Percentiles rank a stretch among this genome's conserved stretches.
Conservation (phyloP, 768 basidiomycete species). For the Cystobasidium tubakii region DNA sequence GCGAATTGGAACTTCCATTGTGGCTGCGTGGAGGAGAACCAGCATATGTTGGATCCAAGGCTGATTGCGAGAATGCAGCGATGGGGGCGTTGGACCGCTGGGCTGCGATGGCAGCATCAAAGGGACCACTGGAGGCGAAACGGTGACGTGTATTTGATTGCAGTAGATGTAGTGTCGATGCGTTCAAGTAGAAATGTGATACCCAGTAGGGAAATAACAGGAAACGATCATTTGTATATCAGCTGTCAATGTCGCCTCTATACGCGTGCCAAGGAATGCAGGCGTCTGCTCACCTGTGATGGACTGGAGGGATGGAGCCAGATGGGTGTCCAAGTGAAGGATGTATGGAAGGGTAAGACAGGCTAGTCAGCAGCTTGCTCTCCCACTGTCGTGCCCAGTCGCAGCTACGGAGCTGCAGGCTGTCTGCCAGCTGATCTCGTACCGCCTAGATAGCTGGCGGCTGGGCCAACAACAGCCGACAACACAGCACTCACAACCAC, state of each 20-base stretch:
- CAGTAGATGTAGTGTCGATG: background rate
- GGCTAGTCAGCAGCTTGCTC: too few species aligned
- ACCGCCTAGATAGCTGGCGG: too few species aligned
- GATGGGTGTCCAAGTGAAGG: background rate
- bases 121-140: conserved; percentile 17
- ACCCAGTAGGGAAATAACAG: too few species aligned
- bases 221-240: too few species aligned
- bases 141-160: too few species aligned
- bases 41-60: conserved; percentile 9
- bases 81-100: conserved; percentile 29
- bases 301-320: background rate
- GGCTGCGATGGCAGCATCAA: conserved; percentile 22
- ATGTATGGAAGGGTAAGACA: too few species aligned
- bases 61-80: conserved; percentile 30
- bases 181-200: background rate
- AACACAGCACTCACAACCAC: conserved; percentile 11
- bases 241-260: background rate
- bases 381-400: too few species aligned
- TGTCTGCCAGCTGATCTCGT: too few species aligned
- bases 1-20: background rate
- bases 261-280: conserved; percentile 14
- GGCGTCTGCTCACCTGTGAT: conserved; percentile 14
- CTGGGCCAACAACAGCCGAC: too few species aligned
- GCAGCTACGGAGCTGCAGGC: too few species aligned
- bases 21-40: background rate